A percentile compares a stretch with the other conserved stretches of the same genome.
Evolutionary conservation across 805 yeast genomes (phyloP).

Genomic region (Candida vaughaniae): DNA sequence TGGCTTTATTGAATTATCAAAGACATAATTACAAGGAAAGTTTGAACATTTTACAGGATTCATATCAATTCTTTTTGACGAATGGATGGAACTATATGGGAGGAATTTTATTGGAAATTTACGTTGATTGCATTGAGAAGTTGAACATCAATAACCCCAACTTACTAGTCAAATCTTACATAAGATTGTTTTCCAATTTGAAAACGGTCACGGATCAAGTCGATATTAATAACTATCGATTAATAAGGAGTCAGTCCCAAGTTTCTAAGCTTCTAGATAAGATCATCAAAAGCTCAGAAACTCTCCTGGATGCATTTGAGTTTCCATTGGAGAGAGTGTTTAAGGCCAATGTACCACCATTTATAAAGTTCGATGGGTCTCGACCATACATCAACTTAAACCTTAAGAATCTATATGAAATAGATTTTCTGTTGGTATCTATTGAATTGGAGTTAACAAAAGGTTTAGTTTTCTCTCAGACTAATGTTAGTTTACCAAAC

Average conservation of each 20-base stretch:
- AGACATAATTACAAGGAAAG: slow-evolving; percentile 58
- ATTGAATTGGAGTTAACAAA: slow-evolving; percentile 21
- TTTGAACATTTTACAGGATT: slow-evolving; percentile 58
- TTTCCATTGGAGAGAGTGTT: slow-evolving; percentile 39
- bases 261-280: slow-evolving; percentile 18
- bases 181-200: slow-evolving; percentile 39
- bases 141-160: slow-evolving; percentile 21
- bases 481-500: slow-evolving; percentile 1
- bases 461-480: slow-evolving; percentile 7
- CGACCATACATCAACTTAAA: slow-evolving; percentile 35
- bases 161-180: slow-evolving; percentile 38
- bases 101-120: slow-evolving; percentile 59
- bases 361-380: slow-evolving; percentile 30
- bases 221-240: slow-evolving; percentile 29
- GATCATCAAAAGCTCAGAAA: slow-evolving; percentile 15
- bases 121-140: slow-evolving; percentile 64
- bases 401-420: slow-evolving; percentile 29
- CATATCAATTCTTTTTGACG: slow-evolving; percentile 64
- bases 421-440: slow-evolving; percentile 20
- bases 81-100: slow-evolving; percentile 80
- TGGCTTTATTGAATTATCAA: slow-evolving; percentile 68
- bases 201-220: slow-evolving; percentile 12
- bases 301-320: slow-evolving; percentile 19
- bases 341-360: slow-evolving; percentile 32
- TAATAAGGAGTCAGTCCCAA: slow-evolving; percentile 18